Percentiles rank a stretch among this genome's conserved stretches.
Conservation (phyloP, 129 eudicot genomes). For the Mikania micrantha region DNA sequence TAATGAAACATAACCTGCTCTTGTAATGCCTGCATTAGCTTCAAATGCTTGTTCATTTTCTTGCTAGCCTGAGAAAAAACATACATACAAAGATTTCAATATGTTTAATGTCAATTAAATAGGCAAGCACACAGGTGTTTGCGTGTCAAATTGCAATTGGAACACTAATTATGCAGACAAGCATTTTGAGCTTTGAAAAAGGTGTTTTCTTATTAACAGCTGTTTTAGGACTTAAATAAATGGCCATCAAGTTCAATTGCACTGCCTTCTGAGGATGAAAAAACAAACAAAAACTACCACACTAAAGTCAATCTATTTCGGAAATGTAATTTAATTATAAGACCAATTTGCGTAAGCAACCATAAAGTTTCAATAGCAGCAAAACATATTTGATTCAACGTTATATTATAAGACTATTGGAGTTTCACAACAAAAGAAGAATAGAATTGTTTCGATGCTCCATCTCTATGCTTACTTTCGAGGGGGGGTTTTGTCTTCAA, state of each 20-base stretch:
- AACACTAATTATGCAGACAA: neutral
- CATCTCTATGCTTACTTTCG: neutral
- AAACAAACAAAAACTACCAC: neutral
- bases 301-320: neutral
- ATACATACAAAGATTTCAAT: constrained; percentile 13
- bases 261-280: neutral
- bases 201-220: neutral
- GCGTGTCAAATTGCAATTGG: neutral
- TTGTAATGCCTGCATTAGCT: constrained; percentile 74
- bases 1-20: constrained; percentile 56
- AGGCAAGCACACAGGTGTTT: constrained; percentile 2
- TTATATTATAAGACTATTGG: neutral
- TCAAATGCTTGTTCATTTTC: constrained; percentile 60
- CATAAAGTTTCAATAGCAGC: neutral
- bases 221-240: neutral
- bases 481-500: neutral
- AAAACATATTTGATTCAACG: neutral
- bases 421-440: neutral
- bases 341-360: neutral
- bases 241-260: neutral
- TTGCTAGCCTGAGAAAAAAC: constrained; percentile 58
- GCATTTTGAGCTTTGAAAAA: neutral
- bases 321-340: neutral
- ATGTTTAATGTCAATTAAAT: constrained; percentile 3
- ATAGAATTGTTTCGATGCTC: neutral